Conservation (phyloP, 257 asterid species). For the Solanum microdontum region DNA sequence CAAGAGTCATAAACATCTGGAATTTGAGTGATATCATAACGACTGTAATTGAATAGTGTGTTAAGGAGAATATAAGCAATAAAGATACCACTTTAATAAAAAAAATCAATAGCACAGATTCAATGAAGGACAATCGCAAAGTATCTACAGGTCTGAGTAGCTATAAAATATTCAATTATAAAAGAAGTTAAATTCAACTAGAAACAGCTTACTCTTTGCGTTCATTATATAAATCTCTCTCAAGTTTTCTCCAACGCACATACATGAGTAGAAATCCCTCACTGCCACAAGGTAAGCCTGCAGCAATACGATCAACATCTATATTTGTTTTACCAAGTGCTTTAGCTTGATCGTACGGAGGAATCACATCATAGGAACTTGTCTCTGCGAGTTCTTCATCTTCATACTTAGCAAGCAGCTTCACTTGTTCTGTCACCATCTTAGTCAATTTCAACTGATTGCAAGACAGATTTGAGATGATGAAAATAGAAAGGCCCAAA, state of each 20-base stretch:
- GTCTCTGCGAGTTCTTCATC: slow-evolving; percentile 65
- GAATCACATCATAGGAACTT: slow-evolving; percentile 59
- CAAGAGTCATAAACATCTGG: slow-evolving; percentile 96
- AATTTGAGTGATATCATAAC: slow-evolving; percentile 84
- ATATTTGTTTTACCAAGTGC: slow-evolving; percentile 98
- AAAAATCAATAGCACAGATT: neutral
- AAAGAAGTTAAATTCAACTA: neutral
- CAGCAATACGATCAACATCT: slow-evolving; percentile 90
- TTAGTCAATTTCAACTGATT: slow-evolving; percentile 66
- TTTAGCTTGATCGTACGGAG: slow-evolving; percentile 95
- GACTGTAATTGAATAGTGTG: slow-evolving; percentile 39
- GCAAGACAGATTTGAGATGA: neutral
- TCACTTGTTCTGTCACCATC: slow-evolving; percentile 90
- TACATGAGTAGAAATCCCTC: slow-evolving; percentile 98
- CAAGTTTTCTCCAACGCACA: slow-evolving; percentile 98
- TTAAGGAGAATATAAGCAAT: neutral
- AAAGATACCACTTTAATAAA: neutral
- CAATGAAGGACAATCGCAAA: neutral
- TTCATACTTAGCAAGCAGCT: slow-evolving; percentile 71
- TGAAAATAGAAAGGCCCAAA: neutral
- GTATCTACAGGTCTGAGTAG: neutral
- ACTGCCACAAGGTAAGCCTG: slow-evolving; percentile 96
- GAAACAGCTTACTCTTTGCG: slow-evolving; percentile 61
- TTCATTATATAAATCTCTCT: slow-evolving; percentile 81
- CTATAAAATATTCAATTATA: neutral